Evolutionary conservation across 1,284 basidiomycete genomes (phyloP), one percentile per base, ranked within the genome.

Genomic region (Cutaneotrichosporon daszewskae): DNA sequence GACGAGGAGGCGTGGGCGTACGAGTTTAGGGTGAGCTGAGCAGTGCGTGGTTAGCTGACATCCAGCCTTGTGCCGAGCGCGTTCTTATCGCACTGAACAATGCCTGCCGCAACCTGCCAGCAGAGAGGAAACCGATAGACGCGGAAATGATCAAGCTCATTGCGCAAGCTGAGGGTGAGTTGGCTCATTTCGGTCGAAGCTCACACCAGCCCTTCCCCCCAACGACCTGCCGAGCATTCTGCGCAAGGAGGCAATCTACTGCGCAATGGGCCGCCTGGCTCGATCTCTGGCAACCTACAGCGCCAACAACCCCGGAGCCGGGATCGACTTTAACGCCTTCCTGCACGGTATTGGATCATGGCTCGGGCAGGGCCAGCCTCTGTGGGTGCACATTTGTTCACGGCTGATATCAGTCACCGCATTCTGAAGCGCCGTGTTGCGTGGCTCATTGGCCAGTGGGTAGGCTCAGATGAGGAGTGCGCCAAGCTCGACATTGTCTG

Each of bases 1-100:
- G 84, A 83, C 52, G 89, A 88, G 54, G 84, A 83, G 48, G 87
- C 88, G 23, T 94, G 89, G 89, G 82, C 87, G 48, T 92, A 79
- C 58, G 85, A 89, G 58, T 80, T 91, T 47, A 76, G 89, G 45
- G 88, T 90, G 57, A 41, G 82, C 68, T 3, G 3, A 37, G 43
- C 24, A 27, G 4, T 22, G 16, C 26, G 28, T 27, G 16, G 24
- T n/a, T n/a, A 37, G 17, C 40, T 43, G 43, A 44, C 33, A 36
- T 22, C 16, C 40, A 68, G 88, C 82, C 87, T 3, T 92, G 89
- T 55, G 85, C 84, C 27, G 89, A 92, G 69, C 78, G 89, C 10
- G 85, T 92, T 16, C 74, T 92, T 18, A 80, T 90, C 72, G 82
- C 84, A 10, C 71, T 94, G 16, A 81, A 82, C 22, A 76, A 79